Base-by-base conservation (phyloP, 179 eudicot genomes). In the Camellia oleifera region DNA sequence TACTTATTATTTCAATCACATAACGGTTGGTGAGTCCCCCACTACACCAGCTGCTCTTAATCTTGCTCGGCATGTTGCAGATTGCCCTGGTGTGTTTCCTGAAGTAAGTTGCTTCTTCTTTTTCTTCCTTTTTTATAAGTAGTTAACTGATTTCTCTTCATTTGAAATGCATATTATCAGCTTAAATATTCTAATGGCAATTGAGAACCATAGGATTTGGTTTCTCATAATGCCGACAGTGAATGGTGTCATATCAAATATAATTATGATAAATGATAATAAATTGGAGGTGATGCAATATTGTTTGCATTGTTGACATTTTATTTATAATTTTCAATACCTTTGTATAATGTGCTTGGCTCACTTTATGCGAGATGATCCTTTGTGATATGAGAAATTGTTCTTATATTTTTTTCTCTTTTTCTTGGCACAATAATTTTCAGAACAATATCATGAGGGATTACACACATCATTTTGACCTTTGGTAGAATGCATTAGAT, bases 1-100 rank as follows among this genome's bases (percentile, higher is more conserved):
- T 76, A 84, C 96, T 76, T 96, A 83, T 81, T 96, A 96, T 86
- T 96, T 94, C 87, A 89, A 94, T 85, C 90, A 94, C 87, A 88
- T 96, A 79, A 96, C 97, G 75, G 85, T 90, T 90, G 98, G 97
- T 75, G 99, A 96, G 75, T 92, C 91, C 50, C 92, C 97, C 77
- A 84, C 92, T 62, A 85, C 88, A 81, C 93, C 96, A 72, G 92
- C 97, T 77, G 91, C 98, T 61, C 80, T 90, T 82, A 94, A 86
- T 81, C 94, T 96, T 81, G 91, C 96, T 63, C 92, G 89, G 73
- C 94, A 92, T 87, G 85, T 96, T 82, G 86, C 90, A 75, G 99
- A 94, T 81, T 94, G 97, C 75, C 97, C 95, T 12, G 86, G 89
- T 45, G 79, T 96, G 86, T 92, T 94, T 81, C 94, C 97, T 65